A percentile compares a stretch with the other conserved stretches of the same genome.
phyloP scores from a whole-genome alignment of 768 basidiomycete genomes.

The Rhodosporidiobolus sp. region DNA sequence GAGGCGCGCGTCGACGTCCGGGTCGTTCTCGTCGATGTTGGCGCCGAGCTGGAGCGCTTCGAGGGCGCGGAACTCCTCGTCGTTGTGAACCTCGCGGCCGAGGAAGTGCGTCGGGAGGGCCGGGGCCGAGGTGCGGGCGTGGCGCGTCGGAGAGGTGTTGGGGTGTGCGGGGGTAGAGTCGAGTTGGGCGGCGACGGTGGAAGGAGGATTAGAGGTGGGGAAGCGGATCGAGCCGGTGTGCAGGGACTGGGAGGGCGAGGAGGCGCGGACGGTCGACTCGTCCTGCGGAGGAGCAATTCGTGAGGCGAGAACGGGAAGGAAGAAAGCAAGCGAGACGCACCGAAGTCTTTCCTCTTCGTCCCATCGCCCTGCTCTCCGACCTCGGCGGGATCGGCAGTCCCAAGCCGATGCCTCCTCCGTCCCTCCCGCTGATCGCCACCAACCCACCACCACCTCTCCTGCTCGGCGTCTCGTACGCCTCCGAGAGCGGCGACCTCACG shows the following conservation, averaged over 20 bases:
- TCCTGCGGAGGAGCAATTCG: not conserved
- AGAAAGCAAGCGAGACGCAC: not conserved
- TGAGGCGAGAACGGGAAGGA: not conserved
- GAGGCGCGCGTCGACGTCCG: too few relatives aligned
- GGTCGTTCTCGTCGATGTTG: too few relatives aligned
- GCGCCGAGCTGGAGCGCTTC: too few relatives aligned
- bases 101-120: too few relatives aligned
- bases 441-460: not conserved
- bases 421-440: not conserved
- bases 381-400: slow-evolving; percentile 1
- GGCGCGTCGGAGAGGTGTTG: too few relatives aligned
- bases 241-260: not conserved
- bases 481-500: slow-evolving; percentile 1
- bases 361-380: too few relatives aligned
- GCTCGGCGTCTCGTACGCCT: not conserved
- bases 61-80: too few relatives aligned
- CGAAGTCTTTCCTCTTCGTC: slow-evolving; percentile 12
- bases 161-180: too few relatives aligned
- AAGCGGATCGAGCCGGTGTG: slow-evolving; percentile 2
- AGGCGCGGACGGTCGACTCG: not conserved
- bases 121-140: too few relatives aligned
- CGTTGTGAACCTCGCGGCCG: too few relatives aligned
- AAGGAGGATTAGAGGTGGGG: too few relatives aligned
- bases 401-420: not conserved
- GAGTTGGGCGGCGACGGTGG: too few relatives aligned